Evolutionary conservation across 2,329 filamentous ascomycete genomes (phyloP).

Genomic region (Sphaerulina vaccinii): DNA sequence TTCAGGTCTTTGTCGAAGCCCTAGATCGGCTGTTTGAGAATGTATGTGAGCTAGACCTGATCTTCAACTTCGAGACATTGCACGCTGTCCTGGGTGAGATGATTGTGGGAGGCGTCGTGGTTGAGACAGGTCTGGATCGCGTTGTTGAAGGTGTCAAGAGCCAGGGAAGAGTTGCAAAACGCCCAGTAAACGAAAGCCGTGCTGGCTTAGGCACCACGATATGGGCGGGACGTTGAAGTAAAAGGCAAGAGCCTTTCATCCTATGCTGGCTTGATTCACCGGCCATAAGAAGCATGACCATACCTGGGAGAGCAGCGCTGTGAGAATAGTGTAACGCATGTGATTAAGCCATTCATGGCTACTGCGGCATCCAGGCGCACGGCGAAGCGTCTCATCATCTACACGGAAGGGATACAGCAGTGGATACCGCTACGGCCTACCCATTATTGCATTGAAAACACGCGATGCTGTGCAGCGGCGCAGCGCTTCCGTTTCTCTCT

Average conservation of each 20-base stretch:
- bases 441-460: neutral
- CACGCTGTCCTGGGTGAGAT: conserved; percentile 90
- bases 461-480: too few species aligned
- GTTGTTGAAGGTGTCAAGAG: conserved; percentile 79
- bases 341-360: too few species aligned
- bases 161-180: conserved; percentile 74
- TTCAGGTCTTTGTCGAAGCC: conserved; percentile 96
- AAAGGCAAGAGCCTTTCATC: too few species aligned
- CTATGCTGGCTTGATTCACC: too few species aligned
- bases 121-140: conserved; percentile 85
- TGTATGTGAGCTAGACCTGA: conserved; percentile 95
- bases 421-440: too few species aligned
- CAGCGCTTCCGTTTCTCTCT: too few species aligned
- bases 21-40: conserved; percentile 96
- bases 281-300: neutral
- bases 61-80: conserved; percentile 98
- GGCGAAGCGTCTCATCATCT: too few species aligned
- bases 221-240: conserved; percentile 38
- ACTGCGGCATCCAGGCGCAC: too few species aligned
- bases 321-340: too few species aligned
- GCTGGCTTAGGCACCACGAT: conserved; percentile 35
- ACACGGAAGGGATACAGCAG: too few species aligned
- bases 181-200: conserved; percentile 69
- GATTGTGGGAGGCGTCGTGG: conserved; percentile 91
- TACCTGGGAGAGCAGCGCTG: neutral